Percentiles rank a stretch among this genome's conserved stretches.
These are phyloP conservation scores for Cardamine chenopodiifolia DNA, from an alignment of 345 rosid species.

Conservation along the genomic window DNA sequence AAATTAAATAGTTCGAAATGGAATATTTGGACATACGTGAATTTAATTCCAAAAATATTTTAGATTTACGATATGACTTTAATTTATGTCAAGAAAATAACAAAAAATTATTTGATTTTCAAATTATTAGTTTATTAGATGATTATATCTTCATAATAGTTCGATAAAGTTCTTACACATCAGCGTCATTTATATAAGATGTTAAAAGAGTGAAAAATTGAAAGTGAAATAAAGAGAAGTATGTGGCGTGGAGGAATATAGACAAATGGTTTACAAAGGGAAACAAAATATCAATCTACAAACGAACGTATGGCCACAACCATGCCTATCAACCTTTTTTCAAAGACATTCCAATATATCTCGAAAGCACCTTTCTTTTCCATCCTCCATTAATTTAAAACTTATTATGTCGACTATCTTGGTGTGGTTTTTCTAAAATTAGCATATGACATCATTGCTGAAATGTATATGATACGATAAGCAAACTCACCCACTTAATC, in stretches of 20 bases:
- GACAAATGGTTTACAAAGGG: background rate
- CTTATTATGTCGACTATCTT: slow-evolving; percentile 8
- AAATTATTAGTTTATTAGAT: background rate
- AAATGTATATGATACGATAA: background rate
- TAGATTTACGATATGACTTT: background rate
- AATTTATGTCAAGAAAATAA: background rate
- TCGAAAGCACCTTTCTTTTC: background rate
- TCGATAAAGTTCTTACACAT: slow-evolving; percentile 12
- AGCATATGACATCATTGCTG: slow-evolving; percentile 2
- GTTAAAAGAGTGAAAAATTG: slow-evolving; percentile 7
- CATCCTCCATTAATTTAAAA: background rate
- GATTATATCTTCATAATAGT: background rate
- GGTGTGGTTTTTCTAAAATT: background rate
- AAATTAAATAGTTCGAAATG: background rate
- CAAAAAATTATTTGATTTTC: background rate
- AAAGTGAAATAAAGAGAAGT: slow-evolving; percentile 31
- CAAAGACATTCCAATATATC: slow-evolving; percentile 13
- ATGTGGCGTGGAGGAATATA: slow-evolving; percentile 34
- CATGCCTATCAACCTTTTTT: slow-evolving; percentile 30
- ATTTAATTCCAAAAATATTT: background rate
- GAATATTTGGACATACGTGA: background rate
- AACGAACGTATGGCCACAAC: slow-evolving; percentile 37
- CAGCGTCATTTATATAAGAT: background rate
- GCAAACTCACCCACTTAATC: background rate
- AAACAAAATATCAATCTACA: slow-evolving; percentile 1